These are phyloP conservation scores for Pyracantha coccinea DNA, from an alignment of 331 rosid genomes.

Conservation along the genomic window DNA sequence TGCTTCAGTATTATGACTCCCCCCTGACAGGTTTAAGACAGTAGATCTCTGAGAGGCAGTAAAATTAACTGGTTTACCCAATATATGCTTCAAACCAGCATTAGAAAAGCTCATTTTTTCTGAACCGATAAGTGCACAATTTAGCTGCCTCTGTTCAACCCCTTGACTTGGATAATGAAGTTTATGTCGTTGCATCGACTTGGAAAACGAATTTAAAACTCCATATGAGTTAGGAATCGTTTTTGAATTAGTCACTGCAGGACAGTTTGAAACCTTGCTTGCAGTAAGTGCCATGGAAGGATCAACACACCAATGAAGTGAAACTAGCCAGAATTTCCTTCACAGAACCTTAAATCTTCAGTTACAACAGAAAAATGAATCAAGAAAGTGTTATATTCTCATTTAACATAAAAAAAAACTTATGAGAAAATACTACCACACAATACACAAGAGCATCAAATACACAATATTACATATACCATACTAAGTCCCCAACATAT, in stretches of 20 bases:
- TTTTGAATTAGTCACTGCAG: conserved; percentile 40
- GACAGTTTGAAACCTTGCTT: conserved; percentile 55
- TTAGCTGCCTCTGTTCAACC: conserved; percentile 31
- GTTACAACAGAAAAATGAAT: conserved; percentile 18
- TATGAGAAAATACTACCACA: neutral
- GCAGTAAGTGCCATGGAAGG: conserved; percentile 58
- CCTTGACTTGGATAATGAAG: conserved; percentile 31
- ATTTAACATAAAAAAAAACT: neutral
- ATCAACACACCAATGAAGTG: conserved; percentile 23
- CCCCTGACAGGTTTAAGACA: conserved; percentile 41
- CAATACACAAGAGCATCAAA: neutral
- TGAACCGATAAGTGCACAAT: conserved; percentile 20
- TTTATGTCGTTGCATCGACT: conserved; percentile 34
- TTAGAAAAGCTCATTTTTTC: conserved; percentile 29
- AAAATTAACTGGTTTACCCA: conserved; percentile 40
- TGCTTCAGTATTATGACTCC: conserved; percentile 45
- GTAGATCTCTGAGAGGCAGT: conserved; percentile 35
- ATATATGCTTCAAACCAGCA: conserved; percentile 22
- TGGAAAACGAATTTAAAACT: conserved; percentile 27
- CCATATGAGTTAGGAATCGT: conserved; percentile 36
- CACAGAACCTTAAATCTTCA: conserved; percentile 27
- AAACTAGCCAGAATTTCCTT: conserved; percentile 27
- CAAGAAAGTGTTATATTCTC: conserved; percentile 1
- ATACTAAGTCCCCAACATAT: neutral
- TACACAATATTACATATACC: neutral